phyloP scores from a whole-genome alignment of 805 yeast genomes.

The Starmerella apis region DNA sequence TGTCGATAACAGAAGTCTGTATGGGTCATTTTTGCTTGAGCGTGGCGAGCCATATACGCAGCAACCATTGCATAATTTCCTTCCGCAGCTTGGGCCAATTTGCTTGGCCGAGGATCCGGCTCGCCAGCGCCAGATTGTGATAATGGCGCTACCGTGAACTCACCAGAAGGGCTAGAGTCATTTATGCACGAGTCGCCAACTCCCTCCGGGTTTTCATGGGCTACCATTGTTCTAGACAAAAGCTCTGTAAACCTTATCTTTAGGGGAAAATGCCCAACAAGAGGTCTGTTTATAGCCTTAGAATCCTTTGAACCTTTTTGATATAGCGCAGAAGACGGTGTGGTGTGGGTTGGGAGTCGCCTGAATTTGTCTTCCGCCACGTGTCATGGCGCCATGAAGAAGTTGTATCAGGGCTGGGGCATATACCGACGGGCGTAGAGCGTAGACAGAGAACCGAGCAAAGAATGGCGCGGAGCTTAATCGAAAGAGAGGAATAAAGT shows the following conservation, averaged over 20 bases:
- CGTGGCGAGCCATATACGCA: constrained; percentile 22
- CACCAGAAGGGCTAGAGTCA: too few relatives aligned
- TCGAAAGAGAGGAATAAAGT: not conserved
- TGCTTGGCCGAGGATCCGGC: constrained; percentile 5
- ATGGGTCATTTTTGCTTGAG: constrained; percentile 14
- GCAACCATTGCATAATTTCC: constrained; percentile 17
- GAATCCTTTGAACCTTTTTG: not conserved
- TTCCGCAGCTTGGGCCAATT: constrained; percentile 12
- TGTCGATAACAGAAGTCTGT: constrained; percentile 72
- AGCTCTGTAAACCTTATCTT: too few relatives aligned
- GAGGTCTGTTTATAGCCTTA: not conserved
- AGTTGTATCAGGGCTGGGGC: not conserved
- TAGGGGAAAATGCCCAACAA: too few relatives aligned
- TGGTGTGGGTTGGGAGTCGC: not conserved
- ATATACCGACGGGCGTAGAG: not conserved
- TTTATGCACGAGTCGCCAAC: too few relatives aligned
- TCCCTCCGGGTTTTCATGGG: too few relatives aligned
- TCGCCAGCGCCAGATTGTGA: too few relatives aligned
- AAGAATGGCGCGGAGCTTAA: not conserved
- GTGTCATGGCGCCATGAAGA: not conserved
- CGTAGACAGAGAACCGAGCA: not conserved
- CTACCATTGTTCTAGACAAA: too few relatives aligned
- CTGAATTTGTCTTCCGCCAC: not conserved
- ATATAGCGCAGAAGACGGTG: not conserved
- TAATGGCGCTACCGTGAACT: too few relatives aligned